phyloP scores from a whole-genome alignment of 345 rosid species.

The Gossypium ekmanianum region DNA sequence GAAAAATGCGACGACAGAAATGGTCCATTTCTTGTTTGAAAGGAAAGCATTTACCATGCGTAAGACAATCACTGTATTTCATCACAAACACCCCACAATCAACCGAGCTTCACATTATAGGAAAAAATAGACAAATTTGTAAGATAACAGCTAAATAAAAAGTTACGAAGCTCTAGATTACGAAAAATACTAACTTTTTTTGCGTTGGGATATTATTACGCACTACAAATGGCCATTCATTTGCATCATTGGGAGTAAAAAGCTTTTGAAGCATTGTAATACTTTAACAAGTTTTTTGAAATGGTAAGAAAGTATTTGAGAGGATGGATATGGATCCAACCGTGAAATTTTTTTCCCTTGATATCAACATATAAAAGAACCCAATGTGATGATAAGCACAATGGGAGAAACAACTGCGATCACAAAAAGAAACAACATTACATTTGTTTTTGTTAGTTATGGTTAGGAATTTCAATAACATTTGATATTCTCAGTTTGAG shows the following conservation, averaged over 20 bases:
- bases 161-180: background rate
- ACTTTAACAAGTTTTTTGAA: background rate
- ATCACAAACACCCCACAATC: conserved; percentile 1
- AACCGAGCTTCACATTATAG: background rate
- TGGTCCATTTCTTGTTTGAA: background rate
- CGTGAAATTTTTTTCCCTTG: background rate
- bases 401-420: background rate
- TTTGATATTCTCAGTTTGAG: too few species aligned
- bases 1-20: background rate
- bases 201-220: background rate
- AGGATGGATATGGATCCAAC: background rate
- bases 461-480: background rate
- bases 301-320: background rate
- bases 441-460: background rate
- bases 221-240: background rate
- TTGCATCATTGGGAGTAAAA: background rate
- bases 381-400: conserved; percentile 2
- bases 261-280: background rate
- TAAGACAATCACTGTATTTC: background rate
- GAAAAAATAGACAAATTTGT: background rate
- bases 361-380: background rate
- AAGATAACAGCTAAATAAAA: background rate
- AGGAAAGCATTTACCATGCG: background rate
- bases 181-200: background rate
- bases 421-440: background rate